Conservation (phyloP, 768 basidiomycete genomes). For the Rhodotorula toruloides region DNA sequence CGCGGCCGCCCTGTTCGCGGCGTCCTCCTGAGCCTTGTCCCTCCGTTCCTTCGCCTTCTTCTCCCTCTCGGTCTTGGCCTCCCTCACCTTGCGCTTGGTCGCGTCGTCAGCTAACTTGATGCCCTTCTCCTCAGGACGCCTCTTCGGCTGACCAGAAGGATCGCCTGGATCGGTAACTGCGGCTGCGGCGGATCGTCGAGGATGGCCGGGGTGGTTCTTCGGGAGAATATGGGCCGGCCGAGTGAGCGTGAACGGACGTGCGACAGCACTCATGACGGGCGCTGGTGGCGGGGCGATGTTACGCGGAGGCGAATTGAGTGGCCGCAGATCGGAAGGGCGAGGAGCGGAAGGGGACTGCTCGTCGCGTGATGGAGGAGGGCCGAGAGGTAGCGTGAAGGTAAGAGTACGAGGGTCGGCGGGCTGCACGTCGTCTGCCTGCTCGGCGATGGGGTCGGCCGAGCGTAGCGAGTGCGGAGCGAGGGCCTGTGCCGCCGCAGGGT, state of each 20-base stretch:
- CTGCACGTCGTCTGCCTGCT: too few species aligned
- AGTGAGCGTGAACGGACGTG: too few species aligned
- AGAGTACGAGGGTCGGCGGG: too few species aligned
- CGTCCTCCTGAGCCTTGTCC: neutral
- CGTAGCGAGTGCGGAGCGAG: too few species aligned
- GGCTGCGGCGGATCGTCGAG: neutral
- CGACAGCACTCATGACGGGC: too few species aligned
- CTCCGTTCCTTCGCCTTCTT: neutral
- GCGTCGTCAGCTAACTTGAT: neutral
- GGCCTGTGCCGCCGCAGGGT: too few species aligned
- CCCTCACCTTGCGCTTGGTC: neutral
- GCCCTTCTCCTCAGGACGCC: neutral
- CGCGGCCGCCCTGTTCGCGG: neutral
- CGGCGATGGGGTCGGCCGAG: too few species aligned
- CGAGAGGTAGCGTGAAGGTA: too few species aligned
- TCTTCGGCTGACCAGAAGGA: neutral
- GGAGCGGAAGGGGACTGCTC: too few species aligned
- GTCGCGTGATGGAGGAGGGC: too few species aligned
- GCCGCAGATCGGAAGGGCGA: too few species aligned
- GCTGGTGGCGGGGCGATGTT: neutral
- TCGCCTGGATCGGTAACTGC: neutral
- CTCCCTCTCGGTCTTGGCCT: slow-evolving; percentile 3
- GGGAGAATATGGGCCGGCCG: neutral
- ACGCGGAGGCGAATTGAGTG: too few species aligned
- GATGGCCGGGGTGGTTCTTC: neutral